phyloP scores from a whole-genome alignment of 106 monocot genomes.

The Triglochin maritima region DNA sequence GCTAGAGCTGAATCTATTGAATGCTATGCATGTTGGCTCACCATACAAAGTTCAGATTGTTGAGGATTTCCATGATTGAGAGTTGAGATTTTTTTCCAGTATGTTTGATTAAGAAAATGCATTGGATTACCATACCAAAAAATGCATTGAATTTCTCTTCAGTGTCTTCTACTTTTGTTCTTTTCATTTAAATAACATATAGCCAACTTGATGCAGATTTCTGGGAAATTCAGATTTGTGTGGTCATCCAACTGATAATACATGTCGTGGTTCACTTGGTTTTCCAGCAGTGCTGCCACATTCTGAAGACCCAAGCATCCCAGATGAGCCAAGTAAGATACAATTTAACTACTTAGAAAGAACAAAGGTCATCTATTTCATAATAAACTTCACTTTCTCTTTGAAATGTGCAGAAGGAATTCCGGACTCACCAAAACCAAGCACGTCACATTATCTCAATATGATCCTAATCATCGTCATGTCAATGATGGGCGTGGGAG shows the following conservation, averaged over 20 bases:
- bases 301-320: slow-evolving; percentile 21
- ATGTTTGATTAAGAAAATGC: no score
- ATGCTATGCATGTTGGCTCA: no score
- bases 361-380: not conserved
- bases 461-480: slow-evolving; percentile 66
- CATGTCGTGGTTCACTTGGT: slow-evolving; percentile 59
- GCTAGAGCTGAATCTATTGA: no score
- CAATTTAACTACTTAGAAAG: not conserved
- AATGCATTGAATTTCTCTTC: no score
- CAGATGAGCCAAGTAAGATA: not conserved
- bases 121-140: no score
- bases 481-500: slow-evolving; percentile 58
- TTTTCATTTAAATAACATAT: no score
- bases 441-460: slow-evolving; percentile 64
- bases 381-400: not conserved
- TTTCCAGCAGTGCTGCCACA: slow-evolving; percentile 86
- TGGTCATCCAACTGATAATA: slow-evolving; percentile 63
- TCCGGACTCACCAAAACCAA: slow-evolving; percentile 24
- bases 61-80: no score
- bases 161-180: no score
- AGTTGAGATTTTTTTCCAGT: no score
- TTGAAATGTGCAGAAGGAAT: slow-evolving; percentile 24
- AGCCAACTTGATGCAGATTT: slow-evolving; percentile 37
- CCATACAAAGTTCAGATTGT: no score
- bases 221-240: slow-evolving; percentile 90